Conservation (phyloP, 163 green algal species). For the Chlamydomonas reinhardtii region DNA sequence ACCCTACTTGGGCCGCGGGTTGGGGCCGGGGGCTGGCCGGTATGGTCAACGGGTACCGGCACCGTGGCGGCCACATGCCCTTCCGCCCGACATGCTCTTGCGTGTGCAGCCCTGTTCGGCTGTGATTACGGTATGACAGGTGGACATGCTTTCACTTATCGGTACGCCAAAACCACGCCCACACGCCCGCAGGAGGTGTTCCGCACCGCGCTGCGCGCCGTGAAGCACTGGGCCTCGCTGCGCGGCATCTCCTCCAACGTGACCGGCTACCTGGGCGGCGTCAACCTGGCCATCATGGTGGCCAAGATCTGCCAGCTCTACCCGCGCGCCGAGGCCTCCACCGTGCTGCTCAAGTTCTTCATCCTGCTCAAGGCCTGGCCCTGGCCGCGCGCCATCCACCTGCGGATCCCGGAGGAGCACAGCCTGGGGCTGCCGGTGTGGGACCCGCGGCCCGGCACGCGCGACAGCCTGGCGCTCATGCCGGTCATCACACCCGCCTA, state of each 20-base stretch:
- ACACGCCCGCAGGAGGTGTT: constrained; percentile 49
- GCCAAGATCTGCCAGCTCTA: constrained; percentile 95
- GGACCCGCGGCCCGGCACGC: constrained; percentile 86
- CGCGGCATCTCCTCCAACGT: constrained; percentile 87
- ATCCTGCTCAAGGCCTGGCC: constrained; percentile 85
- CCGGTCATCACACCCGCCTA: constrained; percentile 99
- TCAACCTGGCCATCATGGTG: constrained; percentile 98
- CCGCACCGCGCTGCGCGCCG: constrained; percentile 70
- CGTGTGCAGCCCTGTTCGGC: no score
- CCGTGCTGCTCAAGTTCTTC: constrained; percentile 51
- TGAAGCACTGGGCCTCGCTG: constrained; percentile 96
- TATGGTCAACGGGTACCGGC: no score
- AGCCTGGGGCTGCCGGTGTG: constrained; percentile 83
- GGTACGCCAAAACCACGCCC: no score
- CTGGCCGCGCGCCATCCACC: constrained; percentile 94
- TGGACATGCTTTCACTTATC: no score
- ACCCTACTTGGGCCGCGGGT: no score
- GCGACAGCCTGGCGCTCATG: constrained; percentile 92
- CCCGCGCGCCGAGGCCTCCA: constrained; percentile 71
- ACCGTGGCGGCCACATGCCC: no score
- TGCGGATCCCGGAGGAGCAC: constrained; percentile 86
- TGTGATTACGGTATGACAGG: no score
- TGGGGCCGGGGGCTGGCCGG: no score
- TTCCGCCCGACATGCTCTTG: no score
- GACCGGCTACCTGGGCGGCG: constrained; percentile 95